These are phyloP conservation scores for Fusarium nelsonii DNA, from an alignment of 2,329 filamentous ascomycete genomes.

Conservation along the genomic window DNA sequence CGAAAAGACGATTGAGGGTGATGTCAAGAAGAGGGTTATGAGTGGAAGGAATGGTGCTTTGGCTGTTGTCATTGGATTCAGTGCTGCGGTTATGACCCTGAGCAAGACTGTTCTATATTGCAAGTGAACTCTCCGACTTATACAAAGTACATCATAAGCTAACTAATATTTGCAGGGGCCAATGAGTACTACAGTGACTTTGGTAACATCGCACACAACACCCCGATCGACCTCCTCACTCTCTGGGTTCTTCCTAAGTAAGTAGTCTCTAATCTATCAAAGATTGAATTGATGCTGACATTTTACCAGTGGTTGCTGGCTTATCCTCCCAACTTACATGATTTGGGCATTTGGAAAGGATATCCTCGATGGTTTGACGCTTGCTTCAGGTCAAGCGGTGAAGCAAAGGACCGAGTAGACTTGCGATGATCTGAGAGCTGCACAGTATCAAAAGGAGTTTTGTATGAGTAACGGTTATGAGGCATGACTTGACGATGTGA, in stretches of 20 bases:
- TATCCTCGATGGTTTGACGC: constrained; percentile 61
- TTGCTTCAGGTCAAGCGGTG: constrained; percentile 52
- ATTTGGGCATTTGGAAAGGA: constrained; percentile 62
- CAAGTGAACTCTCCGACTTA: constrained; percentile 51
- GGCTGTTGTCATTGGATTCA: constrained; percentile 63
- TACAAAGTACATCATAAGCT: background rate
- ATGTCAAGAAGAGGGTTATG: constrained; percentile 52
- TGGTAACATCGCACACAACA: constrained; percentile 70
- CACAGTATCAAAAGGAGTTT: background rate
- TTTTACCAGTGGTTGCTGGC: constrained; percentile 64
- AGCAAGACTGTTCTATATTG: constrained; percentile 73
- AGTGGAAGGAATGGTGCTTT: constrained; percentile 58
- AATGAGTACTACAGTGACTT: constrained; percentile 69
- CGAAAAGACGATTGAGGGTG: constrained; percentile 27
- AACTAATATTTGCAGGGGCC: constrained; percentile 56
- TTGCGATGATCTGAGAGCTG: no score
- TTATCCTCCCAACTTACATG: constrained; percentile 66
- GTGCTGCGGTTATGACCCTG: constrained; percentile 69
- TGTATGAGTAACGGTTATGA: constrained; percentile 15
- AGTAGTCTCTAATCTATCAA: constrained; percentile 34
- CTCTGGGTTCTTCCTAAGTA: constrained; percentile 72
- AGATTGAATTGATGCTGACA: background rate
- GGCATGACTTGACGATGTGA: constrained; percentile 8
- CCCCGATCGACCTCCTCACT: constrained; percentile 57
- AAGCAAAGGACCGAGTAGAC: constrained; percentile 3